Evolutionary conservation across 495 filamentous ascomycete genomes (phyloP), one percentile per base, ranked within the genome.

Genomic region (Penicillium manginii): DNA sequence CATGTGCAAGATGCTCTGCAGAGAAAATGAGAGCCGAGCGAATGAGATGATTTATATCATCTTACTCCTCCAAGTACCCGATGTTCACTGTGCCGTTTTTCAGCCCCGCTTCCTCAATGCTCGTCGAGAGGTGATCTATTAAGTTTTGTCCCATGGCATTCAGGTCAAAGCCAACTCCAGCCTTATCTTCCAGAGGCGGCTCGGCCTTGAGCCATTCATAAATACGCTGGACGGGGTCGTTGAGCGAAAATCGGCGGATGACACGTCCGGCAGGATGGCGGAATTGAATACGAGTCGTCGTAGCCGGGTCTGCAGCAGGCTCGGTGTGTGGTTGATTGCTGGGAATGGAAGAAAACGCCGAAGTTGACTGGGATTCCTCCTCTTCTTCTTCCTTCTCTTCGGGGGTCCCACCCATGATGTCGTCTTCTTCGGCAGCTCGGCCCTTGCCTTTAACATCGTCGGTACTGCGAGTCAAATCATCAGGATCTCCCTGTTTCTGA

Each of bases 181-280:
- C 84, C 71, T 93, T 93, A 50, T 88, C 92, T 52, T 88, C 85
- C 52, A 84, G 63, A 35, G 82, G 82, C 39, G 78, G 79, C 26
- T 91, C 86, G 4, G 92, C 89, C 74, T 98, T 98, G 40, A 98
- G 83, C 91, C 93, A 98, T 76, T 98, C 94, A 68, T 93, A 98
- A 33, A 98, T 84, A 12, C 91, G 83, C 46, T 83, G 76, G 6
- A 98, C 92, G 0, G 83, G 82, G 47, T 98, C 94, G n/a, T 84
- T 71, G n/a, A 92, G 68, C 8, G 79, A 69, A 74, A 98, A 98
- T 14, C 89, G 82, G 17, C 93, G 87, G 37, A 98, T 91, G 17
- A 93, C 80, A 22, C 92, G 84, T 10, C 91, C 92, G 40, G 83
- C 86, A 0, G 92, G 84, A 62, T 94, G 87, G 55, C 90, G 83